Percentiles rank a stretch among this genome's conserved stretches.
These are phyloP conservation scores for Neurospora sp. DNA, from an alignment of 495 filamentous ascomycete species.

Conservation along the genomic window DNA sequence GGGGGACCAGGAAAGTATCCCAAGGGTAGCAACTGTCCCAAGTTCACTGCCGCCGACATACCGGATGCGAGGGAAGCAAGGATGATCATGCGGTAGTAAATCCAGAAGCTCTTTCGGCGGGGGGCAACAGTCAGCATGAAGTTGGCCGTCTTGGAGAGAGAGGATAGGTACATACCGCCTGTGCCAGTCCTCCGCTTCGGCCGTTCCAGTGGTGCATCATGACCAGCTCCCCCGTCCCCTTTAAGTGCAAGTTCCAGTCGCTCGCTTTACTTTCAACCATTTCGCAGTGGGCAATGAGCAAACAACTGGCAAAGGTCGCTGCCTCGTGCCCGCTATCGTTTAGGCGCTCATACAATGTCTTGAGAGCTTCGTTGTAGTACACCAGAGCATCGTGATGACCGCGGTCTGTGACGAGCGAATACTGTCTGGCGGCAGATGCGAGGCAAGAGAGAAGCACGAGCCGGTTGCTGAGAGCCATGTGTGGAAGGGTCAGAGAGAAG, in stretches of 20 bases:
- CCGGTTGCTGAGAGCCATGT: not conserved
- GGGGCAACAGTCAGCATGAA: not conserved
- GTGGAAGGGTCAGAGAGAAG: not conserved
- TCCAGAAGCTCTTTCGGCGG: not conserved
- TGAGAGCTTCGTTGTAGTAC: not conserved
- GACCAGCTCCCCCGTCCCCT: not conserved
- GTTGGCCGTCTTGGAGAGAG: not conserved
- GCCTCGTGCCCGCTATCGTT: not conserved
- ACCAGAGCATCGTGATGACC: not conserved
- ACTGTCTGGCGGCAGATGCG: not conserved
- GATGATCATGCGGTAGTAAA: not conserved
- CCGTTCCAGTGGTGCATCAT: not conserved
- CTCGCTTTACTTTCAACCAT: not conserved
- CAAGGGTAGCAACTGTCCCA: not conserved
- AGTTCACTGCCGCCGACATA: not conserved
- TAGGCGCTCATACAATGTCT: not conserved
- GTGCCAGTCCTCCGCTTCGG: not conserved
- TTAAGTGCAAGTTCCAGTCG: not conserved
- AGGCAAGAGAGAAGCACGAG: not conserved
- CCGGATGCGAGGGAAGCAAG: not conserved
- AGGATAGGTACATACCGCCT: too few relatives aligned
- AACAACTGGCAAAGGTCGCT: not conserved
- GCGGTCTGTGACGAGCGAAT: not conserved
- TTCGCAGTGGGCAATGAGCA: not conserved
- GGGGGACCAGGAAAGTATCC: not conserved